Evolutionary conservation across 192 early-diverging fungal species (phyloP), one percentile per base, ranked within the genome.

Genomic region (Coemansia sp.): DNA sequence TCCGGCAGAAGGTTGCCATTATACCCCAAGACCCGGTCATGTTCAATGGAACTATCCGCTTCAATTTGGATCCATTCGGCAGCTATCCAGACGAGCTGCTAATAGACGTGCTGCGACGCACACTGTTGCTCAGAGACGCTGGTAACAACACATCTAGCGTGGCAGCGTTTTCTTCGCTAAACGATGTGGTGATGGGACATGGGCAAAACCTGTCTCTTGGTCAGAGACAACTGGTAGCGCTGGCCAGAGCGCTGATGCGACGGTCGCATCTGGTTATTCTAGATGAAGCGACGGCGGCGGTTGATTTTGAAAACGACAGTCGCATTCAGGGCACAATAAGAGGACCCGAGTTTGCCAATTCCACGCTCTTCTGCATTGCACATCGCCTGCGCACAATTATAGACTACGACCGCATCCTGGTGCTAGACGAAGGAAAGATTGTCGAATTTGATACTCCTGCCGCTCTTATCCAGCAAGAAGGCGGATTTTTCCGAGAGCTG

Each of bases 21-120:
- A 91, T 95, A 75, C 92, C 94, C 34, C 93, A 97, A 78, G 91
- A 93, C 38, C 91, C 91, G 17, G 83, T 92, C 8, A 59, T 89
- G 53, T 89, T 90, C 65, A 78, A 84, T 59, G 89, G 88, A 28
- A 88, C 89, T 3, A 64, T 94, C 25, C 81, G 94, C 5, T 88
- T 90, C 52, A 96, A 96, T 68, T 62, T 98, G 34, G 94, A 98
- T 69, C 94, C 93, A 4, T 90, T 93, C 65, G 82, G 75, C 48
- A 86, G 90, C 56, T 86, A 89, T 66, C 69, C 68, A 12, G 96
- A 70, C 21, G 25, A 34, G 12, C 12, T 72, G 23, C 57, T 71
- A 10, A 25, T 70, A 20, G 74, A 67, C 36, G 64, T 64, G 19
- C 56, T 75, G 22, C 25, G 40, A 28, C 68, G 60, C 50, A 69